A percentile compares a stretch with the other conserved stretches of the same genome.
Evolutionary conservation across 805 yeast genomes (phyloP).

Genomic region (Pachysolen tannophilus): DNA sequence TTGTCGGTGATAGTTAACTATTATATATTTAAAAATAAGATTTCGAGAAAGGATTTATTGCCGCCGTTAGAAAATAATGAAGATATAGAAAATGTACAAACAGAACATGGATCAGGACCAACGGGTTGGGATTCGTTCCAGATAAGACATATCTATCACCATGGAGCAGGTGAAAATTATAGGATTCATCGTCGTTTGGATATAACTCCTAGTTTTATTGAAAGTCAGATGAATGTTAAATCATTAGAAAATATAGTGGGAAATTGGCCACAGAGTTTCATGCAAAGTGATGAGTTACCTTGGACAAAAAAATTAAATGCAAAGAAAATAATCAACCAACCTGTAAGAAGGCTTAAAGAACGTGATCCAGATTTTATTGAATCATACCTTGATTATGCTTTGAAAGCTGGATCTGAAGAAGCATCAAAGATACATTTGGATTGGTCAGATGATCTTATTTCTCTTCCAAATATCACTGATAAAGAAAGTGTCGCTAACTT

Average conservation of each 20-base stretch:
- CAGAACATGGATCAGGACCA: no score
- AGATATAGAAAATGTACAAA: no score
- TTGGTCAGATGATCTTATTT: conserved; percentile 51
- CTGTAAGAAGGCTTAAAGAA: conserved; percentile 30
- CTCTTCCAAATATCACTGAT: conserved; percentile 72
- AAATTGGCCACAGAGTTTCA: conserved; percentile 1
- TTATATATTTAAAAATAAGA: no score
- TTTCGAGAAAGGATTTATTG: no score
- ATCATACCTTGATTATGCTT: conserved; percentile 53
- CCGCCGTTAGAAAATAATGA: no score
- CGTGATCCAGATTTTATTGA: conserved; percentile 59
- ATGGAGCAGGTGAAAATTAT: conserved; percentile 40
- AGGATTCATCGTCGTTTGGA: conserved; percentile 42
- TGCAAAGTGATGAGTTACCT: conserved; percentile 11
- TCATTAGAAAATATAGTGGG: not conserved
- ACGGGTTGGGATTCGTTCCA: no score
- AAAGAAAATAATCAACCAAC: conserved; percentile 10
- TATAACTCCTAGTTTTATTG: conserved; percentile 33
- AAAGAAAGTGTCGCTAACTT: conserved; percentile 62
- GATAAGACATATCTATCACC: conserved; percentile 57
- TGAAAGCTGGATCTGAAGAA: conserved; percentile 29
- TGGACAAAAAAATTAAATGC: conserved; percentile 15
- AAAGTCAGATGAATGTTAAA: conserved; percentile 6
- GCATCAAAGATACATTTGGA: conserved; percentile 39
- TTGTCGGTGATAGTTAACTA: no score